Evolutionary conservation across 306 rosid species (phyloP), one percentile per base, ranked within the genome.

Genomic region (Vicia faba): DNA sequence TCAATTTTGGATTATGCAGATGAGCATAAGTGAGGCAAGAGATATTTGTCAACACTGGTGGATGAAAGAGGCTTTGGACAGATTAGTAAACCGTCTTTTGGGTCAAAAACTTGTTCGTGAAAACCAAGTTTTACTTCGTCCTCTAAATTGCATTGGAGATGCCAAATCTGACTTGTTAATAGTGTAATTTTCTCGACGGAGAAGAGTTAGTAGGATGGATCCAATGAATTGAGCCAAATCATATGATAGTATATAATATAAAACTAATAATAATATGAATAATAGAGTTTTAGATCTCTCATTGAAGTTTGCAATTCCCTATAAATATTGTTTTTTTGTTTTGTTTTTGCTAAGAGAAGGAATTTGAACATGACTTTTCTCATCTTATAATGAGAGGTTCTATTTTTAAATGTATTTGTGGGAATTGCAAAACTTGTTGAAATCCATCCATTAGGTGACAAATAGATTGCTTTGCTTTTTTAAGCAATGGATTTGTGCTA

Each of bases 31-130:
- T 0, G 95, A 89, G 67, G 98, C 98, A 33, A 85, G 85, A 57
- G 91, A 89, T 54, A 92, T 76, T 40, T 92, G 98, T 73, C 86
- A 83, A 68, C 96, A 89, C 81, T 74, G 83, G 96, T 92, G 98
- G 98, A 92, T 92, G 98, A 92, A 87, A 74, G 98, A 92, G 36
- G 98, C 98, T 8, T 66, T 92, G 9, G 98, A 92, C 29, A 70
- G 73, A 71, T 62, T 92, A 40, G 91, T 85, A 20, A 79, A 48
- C 51, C 92, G 91, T 13, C 82, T 89, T 7, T 44, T 49, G 4
- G 43, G 85, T 76, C 84, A 64, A 72, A 74, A 75, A 63, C 76
- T 50, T 11, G 73, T 69, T 53, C 44, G 36, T 9, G 64, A 83
- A 16, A 73, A 83, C 36, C 18, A 20, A 20, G 23, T 20, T 20